Conservation (phyloP, 345 rosid species). For the Salix koriyanagi region DNA sequence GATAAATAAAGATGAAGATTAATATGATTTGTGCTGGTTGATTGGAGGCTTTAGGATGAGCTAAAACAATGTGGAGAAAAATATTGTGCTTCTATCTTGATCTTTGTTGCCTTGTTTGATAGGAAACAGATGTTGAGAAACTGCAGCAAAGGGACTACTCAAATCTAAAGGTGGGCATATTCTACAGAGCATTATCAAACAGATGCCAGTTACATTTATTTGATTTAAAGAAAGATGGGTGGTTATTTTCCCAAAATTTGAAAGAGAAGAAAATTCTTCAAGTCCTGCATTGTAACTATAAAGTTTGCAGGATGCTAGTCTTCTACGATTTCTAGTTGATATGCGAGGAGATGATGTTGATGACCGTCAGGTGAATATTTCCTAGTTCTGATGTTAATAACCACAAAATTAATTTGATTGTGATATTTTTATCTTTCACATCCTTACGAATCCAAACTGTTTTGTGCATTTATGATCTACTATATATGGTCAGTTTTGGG, state of each 20-base stretch:
- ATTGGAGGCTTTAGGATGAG: neutral
- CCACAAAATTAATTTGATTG: neutral
- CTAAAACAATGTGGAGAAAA: neutral
- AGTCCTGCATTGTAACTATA: constrained; percentile 17
- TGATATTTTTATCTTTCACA: too few species aligned
- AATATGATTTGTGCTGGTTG: neutral
- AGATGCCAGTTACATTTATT: neutral
- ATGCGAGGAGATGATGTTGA: constrained; percentile 92
- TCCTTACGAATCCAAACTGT: too few species aligned
- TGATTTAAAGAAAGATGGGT: neutral
- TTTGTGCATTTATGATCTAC: too few species aligned
- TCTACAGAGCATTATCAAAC: too few species aligned
- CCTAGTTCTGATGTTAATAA: neutral
- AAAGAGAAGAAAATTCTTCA: neutral
- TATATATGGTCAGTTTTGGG: too few species aligned
- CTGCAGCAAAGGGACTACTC: constrained; percentile 81
- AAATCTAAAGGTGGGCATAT: constrained; percentile 59
- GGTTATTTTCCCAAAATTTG: too few species aligned
- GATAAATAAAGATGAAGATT: neutral
- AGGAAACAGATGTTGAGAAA: constrained; percentile 92
- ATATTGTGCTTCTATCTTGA: constrained; percentile 2
- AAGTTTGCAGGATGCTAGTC: constrained; percentile 81
- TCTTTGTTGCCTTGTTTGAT: constrained; percentile 22
- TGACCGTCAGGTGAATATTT: constrained; percentile 62
- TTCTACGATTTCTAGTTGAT: constrained; percentile 82